Percentiles rank a stretch among this genome's conserved stretches.
phyloP scores from a whole-genome alignment of 2,329 filamentous ascomycete species.

The Penicillium aurantiogriseum region DNA sequence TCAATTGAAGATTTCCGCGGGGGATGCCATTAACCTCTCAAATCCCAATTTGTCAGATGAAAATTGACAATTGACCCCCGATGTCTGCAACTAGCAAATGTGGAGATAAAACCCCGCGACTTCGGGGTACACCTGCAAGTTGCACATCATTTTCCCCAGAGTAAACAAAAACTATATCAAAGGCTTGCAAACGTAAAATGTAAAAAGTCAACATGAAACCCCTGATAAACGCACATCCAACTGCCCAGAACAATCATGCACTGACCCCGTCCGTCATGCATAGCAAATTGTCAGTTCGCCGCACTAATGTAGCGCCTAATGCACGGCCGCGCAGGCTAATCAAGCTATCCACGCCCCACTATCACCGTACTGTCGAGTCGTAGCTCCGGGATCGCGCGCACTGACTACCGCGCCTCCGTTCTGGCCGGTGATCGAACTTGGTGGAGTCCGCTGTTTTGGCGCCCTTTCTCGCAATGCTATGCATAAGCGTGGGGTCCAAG shows the following conservation, averaged over 20 bases:
- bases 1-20: background rate
- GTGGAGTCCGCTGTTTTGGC: conserved; percentile 1
- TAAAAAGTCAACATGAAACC: conserved; percentile 8
- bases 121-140: conserved; percentile 12
- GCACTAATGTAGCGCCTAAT: conserved; percentile 23
- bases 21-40: background rate
- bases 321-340: conserved; percentile 16
- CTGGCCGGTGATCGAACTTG: conserved; percentile 4
- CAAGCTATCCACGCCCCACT: conserved; percentile 18
- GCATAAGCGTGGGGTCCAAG: conserved; percentile 20
- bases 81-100: background rate
- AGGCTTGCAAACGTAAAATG: background rate
- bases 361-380: conserved; percentile 16
- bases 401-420: conserved; percentile 21
- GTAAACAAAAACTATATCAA: background rate
- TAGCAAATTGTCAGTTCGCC: conserved; percentile 25
- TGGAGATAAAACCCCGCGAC: background rate
- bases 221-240: conserved; percentile 12
- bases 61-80: background rate
- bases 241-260: conserved; percentile 3
- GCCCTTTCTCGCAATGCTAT: conserved; percentile 18
- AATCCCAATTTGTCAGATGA: background rate
- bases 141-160: conserved; percentile 7
- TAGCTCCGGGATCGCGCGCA: conserved; percentile 19
- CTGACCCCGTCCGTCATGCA: conserved; percentile 16